Percentiles rank a stretch among this genome's conserved stretches.
phyloP scores from a whole-genome alignment of 768 basidiomycete species.

The Hypholoma fasciculare region DNA sequence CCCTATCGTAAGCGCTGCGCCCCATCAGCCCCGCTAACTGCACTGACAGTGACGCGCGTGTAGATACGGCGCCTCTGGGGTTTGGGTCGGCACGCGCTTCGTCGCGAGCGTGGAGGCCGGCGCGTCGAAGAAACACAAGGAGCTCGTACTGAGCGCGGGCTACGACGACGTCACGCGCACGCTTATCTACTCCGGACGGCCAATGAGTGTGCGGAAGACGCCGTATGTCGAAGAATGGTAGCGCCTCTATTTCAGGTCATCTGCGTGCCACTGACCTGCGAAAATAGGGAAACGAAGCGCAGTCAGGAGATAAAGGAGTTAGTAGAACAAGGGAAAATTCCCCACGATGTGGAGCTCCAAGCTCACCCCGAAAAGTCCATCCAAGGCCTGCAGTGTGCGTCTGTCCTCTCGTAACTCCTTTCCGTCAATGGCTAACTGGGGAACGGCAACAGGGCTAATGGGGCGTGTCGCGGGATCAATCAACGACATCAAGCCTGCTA shows the following conservation, averaged over 20 bases:
- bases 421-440: neutral
- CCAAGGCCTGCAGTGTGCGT: slow-evolving; percentile 60
- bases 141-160: slow-evolving; percentile 65
- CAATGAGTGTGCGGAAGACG: slow-evolving; percentile 80
- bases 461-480: slow-evolving; percentile 77
- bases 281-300: slow-evolving; percentile 58
- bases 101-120: slow-evolving; percentile 82
- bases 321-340: slow-evolving; percentile 65
- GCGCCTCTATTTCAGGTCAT: slow-evolving; percentile 9
- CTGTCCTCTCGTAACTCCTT: neutral
- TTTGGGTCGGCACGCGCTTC: slow-evolving; percentile 90
- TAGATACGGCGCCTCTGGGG: slow-evolving; percentile 80
- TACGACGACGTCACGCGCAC: slow-evolving; percentile 76
- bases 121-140: slow-evolving; percentile 73
- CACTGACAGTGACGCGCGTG: neutral
- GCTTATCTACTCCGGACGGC: slow-evolving; percentile 75
- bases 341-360: slow-evolving; percentile 73
- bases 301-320: slow-evolving; percentile 59
- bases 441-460: slow-evolving; percentile 62
- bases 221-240: slow-evolving; percentile 77
- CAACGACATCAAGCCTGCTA: slow-evolving; percentile 80
- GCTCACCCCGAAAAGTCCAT: slow-evolving; percentile 66
- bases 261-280: neutral
- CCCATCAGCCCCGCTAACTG: neutral
- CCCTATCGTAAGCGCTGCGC: slow-evolving; percentile 52